phyloP scores from a whole-genome alignment of 768 basidiomycete species.

The Russula abietina region DNA sequence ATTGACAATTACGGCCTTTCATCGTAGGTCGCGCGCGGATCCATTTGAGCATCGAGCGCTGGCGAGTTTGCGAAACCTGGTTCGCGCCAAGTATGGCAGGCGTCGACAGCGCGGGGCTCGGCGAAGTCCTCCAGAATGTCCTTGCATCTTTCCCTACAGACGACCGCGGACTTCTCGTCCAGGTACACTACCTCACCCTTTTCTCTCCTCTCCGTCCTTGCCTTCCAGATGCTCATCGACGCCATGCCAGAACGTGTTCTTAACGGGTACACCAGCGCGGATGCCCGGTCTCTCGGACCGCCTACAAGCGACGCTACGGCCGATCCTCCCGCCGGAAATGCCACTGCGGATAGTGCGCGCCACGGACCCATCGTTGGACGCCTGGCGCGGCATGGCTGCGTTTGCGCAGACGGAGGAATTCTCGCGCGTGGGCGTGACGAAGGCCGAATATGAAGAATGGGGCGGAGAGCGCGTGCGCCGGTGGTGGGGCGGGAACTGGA shows the following conservation, averaged over 20 bases:
- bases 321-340: slow-evolving; percentile 80
- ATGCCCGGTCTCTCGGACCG: slow-evolving; percentile 64
- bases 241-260: slow-evolving; percentile 69
- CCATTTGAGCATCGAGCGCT: slow-evolving; percentile 85
- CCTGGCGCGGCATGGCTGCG: slow-evolving; percentile 91
- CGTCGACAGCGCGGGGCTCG: slow-evolving; percentile 87
- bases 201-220: not conserved
- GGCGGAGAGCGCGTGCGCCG: slow-evolving; percentile 81
- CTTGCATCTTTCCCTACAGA: slow-evolving; percentile 61
- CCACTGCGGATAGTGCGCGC: slow-evolving; percentile 60
- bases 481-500: slow-evolving; percentile 95
- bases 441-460: slow-evolving; percentile 83
- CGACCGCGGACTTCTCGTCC: slow-evolving; percentile 68
- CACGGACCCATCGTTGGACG: slow-evolving; percentile 61
- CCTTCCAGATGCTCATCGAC: not conserved
- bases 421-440: slow-evolving; percentile 51
- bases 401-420: slow-evolving; percentile 58
- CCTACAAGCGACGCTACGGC: slow-evolving; percentile 68
- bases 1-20: slow-evolving; percentile 62
- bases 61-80: slow-evolving; percentile 78
- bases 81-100: slow-evolving; percentile 62
- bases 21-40: slow-evolving; percentile 59
- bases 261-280: slow-evolving; percentile 78
- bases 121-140: slow-evolving; percentile 85
- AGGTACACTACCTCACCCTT: slow-evolving; percentile 41